Evolutionary conservation across 345 rosid genomes (phyloP), one percentile per base, ranked within the genome.

Genomic region (Lepidium aucheri): DNA sequence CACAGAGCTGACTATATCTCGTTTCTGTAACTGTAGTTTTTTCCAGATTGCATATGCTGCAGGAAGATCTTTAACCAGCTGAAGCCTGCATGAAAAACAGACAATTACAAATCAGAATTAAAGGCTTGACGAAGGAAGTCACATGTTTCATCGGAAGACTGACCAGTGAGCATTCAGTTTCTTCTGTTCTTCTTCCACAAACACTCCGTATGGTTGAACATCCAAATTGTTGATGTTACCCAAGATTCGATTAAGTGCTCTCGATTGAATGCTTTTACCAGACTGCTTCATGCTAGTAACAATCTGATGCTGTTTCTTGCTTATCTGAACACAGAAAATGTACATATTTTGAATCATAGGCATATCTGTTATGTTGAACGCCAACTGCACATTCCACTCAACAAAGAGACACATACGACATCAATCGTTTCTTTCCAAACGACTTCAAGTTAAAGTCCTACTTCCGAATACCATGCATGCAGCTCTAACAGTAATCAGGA

Each of bases 251-350:
- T 80, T 82, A 46, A 90, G 87, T 63, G 87, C 85, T 80, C 77
- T 78, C 14, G 85, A 85, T 65, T 85, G 88, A 68, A 90, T 84
- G 79, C 85, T 79, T 76, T 84, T 79, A 60, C 99, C 96, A 76
- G 95, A 80, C 65, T 83, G 85, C 77, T 90, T 88, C 96, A 90
- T 84, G 72, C 76, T 81, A 85, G 86, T 90, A 54, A 92, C 89
- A 78, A 86, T 82, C 75, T 85, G 81, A 74, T 83, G 91, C 77
- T 90, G 99, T 81, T 82, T 88, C 90, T 87, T 94, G 85, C 95
- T 94, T 77, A 94, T 87, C 99, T 94, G 81, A 74, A 83, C 45
- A 76, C 57, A 68, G 10, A 57, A 45, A 45, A 69, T 62, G 38
- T 44, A n/a, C n/a, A n/a, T n/a, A 52, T 58, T 74, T 62, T 38